Conservation (phyloP, 768 basidiomycete genomes). For the Suillus placidus region DNA sequence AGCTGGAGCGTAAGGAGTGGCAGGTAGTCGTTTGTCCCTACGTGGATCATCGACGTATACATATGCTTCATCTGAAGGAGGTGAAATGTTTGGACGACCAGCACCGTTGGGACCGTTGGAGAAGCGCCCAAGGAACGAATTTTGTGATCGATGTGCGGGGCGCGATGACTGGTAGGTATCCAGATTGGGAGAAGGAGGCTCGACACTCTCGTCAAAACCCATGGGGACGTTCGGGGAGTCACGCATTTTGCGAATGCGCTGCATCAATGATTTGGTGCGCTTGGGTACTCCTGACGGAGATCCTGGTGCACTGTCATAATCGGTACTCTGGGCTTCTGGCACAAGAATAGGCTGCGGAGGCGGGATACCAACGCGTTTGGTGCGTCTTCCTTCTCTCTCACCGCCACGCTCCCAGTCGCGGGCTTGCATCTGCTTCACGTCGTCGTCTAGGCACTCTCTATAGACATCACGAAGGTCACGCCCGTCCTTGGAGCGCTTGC, state of each 20-base stretch:
- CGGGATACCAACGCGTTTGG: conserved; percentile 61
- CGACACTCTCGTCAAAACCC: conserved; percentile 42
- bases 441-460: conserved; percentile 47
- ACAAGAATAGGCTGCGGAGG: conserved; percentile 86
- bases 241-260: conserved; percentile 87
- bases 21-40: conserved; percentile 57
- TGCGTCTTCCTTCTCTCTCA: conserved; percentile 34
- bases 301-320: conserved; percentile 39
- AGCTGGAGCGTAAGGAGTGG: conserved; percentile 39
- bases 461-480: conserved; percentile 54
- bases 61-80: conserved; percentile 52
- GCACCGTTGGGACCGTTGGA: conserved; percentile 36
- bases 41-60: conserved; percentile 61
- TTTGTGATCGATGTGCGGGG: conserved; percentile 72
- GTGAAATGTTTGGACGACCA: conserved; percentile 41
- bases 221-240: conserved; percentile 84
- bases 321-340: conserved; percentile 49
- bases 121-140: conserved; percentile 79
- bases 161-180: conserved; percentile 39
- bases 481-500: conserved; percentile 48
- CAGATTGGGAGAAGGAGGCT: conserved; percentile 48
- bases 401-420: conserved; percentile 40
- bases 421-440: conserved; percentile 26
- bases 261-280: conserved; percentile 83
- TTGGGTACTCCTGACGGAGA: conserved; percentile 56